Base-by-base conservation (phyloP, 164 flowering plant species). In the Tetrastigma voinierianum region DNA sequence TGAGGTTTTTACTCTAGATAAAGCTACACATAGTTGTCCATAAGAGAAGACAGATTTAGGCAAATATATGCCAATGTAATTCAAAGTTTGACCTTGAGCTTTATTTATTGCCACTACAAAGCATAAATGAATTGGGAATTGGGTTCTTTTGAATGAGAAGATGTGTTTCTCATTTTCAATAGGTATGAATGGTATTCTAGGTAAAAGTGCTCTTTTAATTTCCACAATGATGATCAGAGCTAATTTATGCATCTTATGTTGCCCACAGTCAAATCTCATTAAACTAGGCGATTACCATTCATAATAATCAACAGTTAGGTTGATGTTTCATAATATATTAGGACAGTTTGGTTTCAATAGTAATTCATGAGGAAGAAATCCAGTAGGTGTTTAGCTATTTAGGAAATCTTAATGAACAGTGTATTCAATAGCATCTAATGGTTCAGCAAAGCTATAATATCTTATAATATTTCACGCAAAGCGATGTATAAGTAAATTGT, bases 61-160 rank as follows among this genome's bases (percentile, higher is more conserved):
- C 2, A 65, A 46, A 20, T 65, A 65, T 15, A 65, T 20, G 1
- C 68, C 49, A 10, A 65, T 60, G 32, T 10, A 2, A 21, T 18
- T 18, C 4, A 54, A 9, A 12, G 68, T 54, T 43, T 65, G 60
- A 5, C 59, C 68, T 65, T 65, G 60, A 43, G 48, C 48, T 60
- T 60, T 60, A 14, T 60, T 60, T 16, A 60, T 60, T 7, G 63
- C 18, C 63, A 44, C 44, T 7, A 60, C 51, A 65, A 65, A 65
- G 20, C 51, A 1, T 7, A 53, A n/a, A 0, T 23, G 40, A 18
- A 65, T 44, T 53, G 59, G 15, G 45, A 65, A 53, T 23, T 63
- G 66, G 9, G 12, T 49, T 51, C 57, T 47, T 51, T 63, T 63
- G 11, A 63, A 51, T 10, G 24, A 32, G 6, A 25, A 25, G 1